Evolutionary conservation across 2,329 filamentous ascomycete species (phyloP).

Genomic region (Apiospora pterosperma): DNA sequence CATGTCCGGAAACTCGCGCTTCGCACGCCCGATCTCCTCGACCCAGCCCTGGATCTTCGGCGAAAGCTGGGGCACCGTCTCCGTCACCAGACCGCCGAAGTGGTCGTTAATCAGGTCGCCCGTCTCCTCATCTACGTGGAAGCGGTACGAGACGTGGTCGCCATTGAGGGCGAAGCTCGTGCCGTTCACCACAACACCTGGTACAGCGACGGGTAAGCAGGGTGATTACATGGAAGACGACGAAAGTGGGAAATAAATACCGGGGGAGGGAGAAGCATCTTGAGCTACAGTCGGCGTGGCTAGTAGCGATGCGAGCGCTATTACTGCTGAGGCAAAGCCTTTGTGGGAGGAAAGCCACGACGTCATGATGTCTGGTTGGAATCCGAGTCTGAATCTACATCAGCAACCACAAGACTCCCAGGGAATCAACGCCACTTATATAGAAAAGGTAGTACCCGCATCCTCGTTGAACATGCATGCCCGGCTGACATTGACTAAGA

Average conservation of each 20-base stretch:
- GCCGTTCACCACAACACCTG: slow-evolving; percentile 49
- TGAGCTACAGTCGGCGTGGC: not conserved
- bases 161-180: slow-evolving; percentile 55
- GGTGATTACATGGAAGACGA: not conserved
- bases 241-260: not conserved
- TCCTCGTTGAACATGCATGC: not conserved
- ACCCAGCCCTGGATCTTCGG: slow-evolving; percentile 53
- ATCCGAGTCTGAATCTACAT: not conserved
- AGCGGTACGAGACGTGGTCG: slow-evolving; percentile 54
- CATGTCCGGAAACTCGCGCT: slow-evolving; percentile 62
- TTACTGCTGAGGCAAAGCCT: not conserved
- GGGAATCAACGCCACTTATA: not conserved
- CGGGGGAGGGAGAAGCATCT: not conserved
- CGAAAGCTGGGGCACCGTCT: slow-evolving; percentile 44
- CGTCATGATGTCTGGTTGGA: not conserved
- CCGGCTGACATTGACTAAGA: not conserved
- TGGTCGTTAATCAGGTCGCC: slow-evolving; percentile 57
- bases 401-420: not conserved
- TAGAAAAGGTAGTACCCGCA: not conserved
- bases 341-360: not conserved
- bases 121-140: slow-evolving; percentile 52
- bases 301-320: not conserved
- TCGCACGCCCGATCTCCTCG: slow-evolving; percentile 43
- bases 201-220: not conserved
- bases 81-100: slow-evolving; percentile 54